Base-by-base conservation (phyloP, 371 early-diverging fungal species). In the Apophysomyces trapeziformis region DNA sequence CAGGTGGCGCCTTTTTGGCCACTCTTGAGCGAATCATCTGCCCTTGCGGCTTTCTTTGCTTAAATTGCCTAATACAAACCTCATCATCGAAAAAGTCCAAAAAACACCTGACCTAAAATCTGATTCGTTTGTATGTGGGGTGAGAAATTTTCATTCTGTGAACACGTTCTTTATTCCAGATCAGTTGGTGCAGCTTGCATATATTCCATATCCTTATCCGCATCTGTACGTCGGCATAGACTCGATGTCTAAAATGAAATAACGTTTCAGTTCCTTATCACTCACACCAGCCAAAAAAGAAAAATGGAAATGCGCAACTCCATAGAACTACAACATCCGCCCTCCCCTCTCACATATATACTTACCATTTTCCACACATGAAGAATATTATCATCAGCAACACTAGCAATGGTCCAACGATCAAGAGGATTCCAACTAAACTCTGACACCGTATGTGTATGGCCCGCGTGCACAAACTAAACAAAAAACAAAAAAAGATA, bases 361-460 rank as follows among this genome's bases (percentile, higher is more conserved):
- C 80, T 86, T 77, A 90, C 96, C 95, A 96, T 94, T 83, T 96
- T 96, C 99, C 99, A 99, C 0, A 99, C 92, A 86, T 99, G 99
- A 38, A 95, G 87, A 37, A 98, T 91, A 73, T 98, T 99, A 72
- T 99, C 97, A 79, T 98, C 97, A 35, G 96, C 98, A 5, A 94
- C 92, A 68, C 92, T 92, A 68, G 95, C 93, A 68, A 99, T 87
- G 14, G 95, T 93, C 96, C 97, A 99, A 38, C 92, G 95, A 68
- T 96, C 95, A 68, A 94, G 88, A 64, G 89, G 92, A 86, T 98
- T 99, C 99, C 99, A 99, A 54, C 90, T 87, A 65, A 99, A 90
- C 76, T 99, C 99, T 39, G 95, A 90, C 39, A 99, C 95, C 72
- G 90, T 90, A 84, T 92, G 93, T 21, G 99, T 99, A 77, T 99